Evolutionary conservation across 2,329 filamentous ascomycete species (phyloP).

Genomic region (Triangularia verruculosa): DNA sequence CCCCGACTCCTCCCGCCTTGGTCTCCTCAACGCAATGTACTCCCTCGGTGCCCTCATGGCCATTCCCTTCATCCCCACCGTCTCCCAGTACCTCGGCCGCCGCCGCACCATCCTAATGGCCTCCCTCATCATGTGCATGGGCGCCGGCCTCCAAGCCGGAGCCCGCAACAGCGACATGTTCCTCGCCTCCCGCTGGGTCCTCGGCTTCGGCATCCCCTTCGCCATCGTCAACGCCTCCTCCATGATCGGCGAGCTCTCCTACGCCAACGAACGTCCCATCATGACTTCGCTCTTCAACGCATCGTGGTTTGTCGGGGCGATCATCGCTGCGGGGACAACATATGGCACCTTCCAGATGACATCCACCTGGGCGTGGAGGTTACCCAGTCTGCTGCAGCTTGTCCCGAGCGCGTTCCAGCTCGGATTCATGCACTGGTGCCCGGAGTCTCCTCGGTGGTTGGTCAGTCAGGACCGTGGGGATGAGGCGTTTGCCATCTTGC

Average conservation of each 20-base stretch:
- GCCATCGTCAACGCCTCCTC: conserved; percentile 35
- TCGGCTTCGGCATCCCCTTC: conserved; percentile 37
- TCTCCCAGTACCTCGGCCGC: conserved; percentile 40
- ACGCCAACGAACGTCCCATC: conserved; percentile 33
- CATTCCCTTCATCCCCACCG: conserved; percentile 39
- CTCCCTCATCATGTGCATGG: conserved; percentile 36
- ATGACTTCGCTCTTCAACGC: conserved; percentile 35
- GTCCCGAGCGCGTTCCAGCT: conserved; percentile 30
- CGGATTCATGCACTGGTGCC: conserved; percentile 35
- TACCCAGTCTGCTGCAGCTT: conserved; percentile 34
- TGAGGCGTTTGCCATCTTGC: conserved; percentile 53
- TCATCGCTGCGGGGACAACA: conserved; percentile 37
- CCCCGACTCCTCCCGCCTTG: conserved; percentile 38
- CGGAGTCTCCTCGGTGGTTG: conserved; percentile 51
- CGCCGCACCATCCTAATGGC: conserved; percentile 35
- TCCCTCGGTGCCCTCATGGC: conserved; percentile 43
- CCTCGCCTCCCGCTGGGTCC: conserved; percentile 33
- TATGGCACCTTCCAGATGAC: conserved; percentile 35
- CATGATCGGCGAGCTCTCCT: conserved; percentile 37
- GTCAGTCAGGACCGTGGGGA: conserved; percentile 50
- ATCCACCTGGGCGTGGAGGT: conserved; percentile 37
- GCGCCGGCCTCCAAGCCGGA: conserved; percentile 37
- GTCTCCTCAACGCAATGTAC: conserved; percentile 43
- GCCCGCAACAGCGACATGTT: conserved; percentile 33
- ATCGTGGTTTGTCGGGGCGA: conserved; percentile 32